Conservation (phyloP, 2,329 filamentous ascomycete species). For the Phaeosphaeria sp. region DNA sequence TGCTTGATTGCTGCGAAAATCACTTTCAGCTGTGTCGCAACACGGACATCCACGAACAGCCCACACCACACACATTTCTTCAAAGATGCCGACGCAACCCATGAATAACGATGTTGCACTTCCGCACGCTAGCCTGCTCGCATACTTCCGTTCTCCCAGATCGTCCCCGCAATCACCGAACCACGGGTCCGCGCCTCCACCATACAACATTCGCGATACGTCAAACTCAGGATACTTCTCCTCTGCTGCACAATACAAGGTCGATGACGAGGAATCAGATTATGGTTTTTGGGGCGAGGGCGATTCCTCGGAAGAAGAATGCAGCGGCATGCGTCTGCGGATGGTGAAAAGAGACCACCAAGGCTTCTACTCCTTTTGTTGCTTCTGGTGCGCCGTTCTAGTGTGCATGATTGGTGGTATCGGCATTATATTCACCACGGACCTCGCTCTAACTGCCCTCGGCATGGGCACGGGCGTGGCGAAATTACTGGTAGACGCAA, state of each 20-base stretch:
- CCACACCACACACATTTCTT: background rate
- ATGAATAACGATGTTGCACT: slow-evolving; percentile 11
- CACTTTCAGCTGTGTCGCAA: background rate
- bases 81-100: background rate
- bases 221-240: background rate
- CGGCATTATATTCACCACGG: slow-evolving; percentile 6
- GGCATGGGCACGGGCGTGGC: slow-evolving; percentile 11
- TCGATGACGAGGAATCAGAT: slow-evolving; percentile 16
- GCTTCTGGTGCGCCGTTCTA: slow-evolving; percentile 7
- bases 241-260: background rate
- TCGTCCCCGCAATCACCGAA: background rate
- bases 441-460: slow-evolving; percentile 7
- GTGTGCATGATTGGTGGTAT: slow-evolving; percentile 5
- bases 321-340: background rate
- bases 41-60: background rate
- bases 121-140: slow-evolving; percentile 17
- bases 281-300: slow-evolving; percentile 19
- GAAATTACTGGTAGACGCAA: slow-evolving; percentile 6
- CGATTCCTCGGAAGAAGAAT: background rate
- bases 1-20: background rate
- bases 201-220: background rate
- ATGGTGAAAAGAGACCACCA: background rate
- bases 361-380: slow-evolving; percentile 6
- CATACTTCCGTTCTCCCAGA: slow-evolving; percentile 15
- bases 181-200: background rate